phyloP scores from a whole-genome alignment of 2,329 filamentous ascomycete genomes.

The Talaromyces sp. region DNA sequence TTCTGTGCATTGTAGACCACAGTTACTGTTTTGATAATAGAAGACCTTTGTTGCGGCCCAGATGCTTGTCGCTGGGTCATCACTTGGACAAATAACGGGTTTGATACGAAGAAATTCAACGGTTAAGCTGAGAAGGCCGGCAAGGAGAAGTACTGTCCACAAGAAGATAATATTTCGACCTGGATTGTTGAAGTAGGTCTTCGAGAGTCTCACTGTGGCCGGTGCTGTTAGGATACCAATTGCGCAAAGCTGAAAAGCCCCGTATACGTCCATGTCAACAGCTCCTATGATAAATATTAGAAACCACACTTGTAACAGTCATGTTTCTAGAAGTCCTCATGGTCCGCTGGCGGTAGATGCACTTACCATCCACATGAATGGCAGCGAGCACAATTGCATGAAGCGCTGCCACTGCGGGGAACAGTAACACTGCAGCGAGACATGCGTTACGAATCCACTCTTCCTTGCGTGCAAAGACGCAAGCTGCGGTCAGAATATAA shows the following conservation, averaged over 20 bases:
- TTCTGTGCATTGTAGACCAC: slow-evolving; percentile 13
- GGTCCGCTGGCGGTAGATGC: too few relatives aligned
- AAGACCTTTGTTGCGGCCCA: slow-evolving; percentile 33
- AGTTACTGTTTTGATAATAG: slow-evolving; percentile 13
- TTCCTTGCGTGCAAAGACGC: slow-evolving; percentile 62
- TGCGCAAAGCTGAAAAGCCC: slow-evolving; percentile 68
- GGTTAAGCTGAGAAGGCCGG: slow-evolving; percentile 59
- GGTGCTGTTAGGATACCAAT: slow-evolving; percentile 68
- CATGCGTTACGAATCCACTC: slow-evolving; percentile 67
- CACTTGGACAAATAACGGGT: slow-evolving; percentile 47
- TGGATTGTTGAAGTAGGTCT: slow-evolving; percentile 65
- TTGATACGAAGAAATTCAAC: slow-evolving; percentile 65
- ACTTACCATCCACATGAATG: slow-evolving; percentile 61
- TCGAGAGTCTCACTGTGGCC: slow-evolving; percentile 62
- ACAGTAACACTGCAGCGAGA: slow-evolving; percentile 63
- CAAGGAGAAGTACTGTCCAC: slow-evolving; percentile 64
- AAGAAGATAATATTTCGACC: slow-evolving; percentile 68
- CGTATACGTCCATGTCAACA: slow-evolving; percentile 69
- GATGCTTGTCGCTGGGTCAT: slow-evolving; percentile 43
- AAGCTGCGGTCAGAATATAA: slow-evolving; percentile 66
- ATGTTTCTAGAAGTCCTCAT: neutral
- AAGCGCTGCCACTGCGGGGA: slow-evolving; percentile 66
- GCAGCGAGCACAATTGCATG: slow-evolving; percentile 65
- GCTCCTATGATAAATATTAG: slow-evolving; percentile 49
- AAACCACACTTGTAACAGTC: neutral